Conservation (phyloP, 2,329 filamentous ascomycete genomes). For the Aspergillus intermedius region DNA sequence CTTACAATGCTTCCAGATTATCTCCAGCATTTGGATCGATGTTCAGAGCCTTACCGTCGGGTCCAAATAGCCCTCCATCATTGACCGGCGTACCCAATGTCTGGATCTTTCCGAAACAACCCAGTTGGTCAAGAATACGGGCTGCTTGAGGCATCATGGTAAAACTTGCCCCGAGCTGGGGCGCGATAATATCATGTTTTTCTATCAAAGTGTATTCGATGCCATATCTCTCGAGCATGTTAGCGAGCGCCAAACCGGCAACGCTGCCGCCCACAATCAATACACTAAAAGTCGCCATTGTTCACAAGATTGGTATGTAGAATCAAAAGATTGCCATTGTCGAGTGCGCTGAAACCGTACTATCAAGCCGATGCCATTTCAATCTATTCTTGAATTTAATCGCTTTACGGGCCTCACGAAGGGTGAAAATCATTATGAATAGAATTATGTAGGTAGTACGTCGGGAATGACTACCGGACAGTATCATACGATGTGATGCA, state of each 20-base stretch:
- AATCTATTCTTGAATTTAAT: neutral
- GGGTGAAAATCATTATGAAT: no score
- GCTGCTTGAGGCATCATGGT: constrained; percentile 39
- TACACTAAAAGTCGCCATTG: constrained; percentile 16
- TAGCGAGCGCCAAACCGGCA: constrained; percentile 43
- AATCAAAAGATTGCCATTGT: neutral
- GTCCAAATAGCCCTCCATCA: constrained; percentile 1
- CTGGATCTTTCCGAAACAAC: constrained; percentile 26
- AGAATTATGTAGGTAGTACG: no score
- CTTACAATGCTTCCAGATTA: neutral
- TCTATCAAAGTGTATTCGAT: constrained; percentile 50
- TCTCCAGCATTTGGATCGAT: neutral
- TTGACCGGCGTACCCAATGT: neutral
- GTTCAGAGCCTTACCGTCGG: constrained; percentile 2
- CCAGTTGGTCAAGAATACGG: constrained; percentile 48
- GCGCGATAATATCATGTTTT: constrained; percentile 24
- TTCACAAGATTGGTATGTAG: neutral
- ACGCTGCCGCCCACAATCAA: constrained; percentile 47
- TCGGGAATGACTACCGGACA: no score
- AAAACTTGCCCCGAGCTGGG: constrained; percentile 45
- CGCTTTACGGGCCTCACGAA: neutral
- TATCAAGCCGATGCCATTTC: neutral
- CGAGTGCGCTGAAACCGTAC: no score
- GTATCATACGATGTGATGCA: no score
- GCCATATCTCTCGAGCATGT: constrained; percentile 38